Percentiles rank a stretch among this genome's conserved stretches.
phyloP scores from a whole-genome alignment of 2,329 filamentous ascomycete genomes.

The Penicillium expansum region DNA sequence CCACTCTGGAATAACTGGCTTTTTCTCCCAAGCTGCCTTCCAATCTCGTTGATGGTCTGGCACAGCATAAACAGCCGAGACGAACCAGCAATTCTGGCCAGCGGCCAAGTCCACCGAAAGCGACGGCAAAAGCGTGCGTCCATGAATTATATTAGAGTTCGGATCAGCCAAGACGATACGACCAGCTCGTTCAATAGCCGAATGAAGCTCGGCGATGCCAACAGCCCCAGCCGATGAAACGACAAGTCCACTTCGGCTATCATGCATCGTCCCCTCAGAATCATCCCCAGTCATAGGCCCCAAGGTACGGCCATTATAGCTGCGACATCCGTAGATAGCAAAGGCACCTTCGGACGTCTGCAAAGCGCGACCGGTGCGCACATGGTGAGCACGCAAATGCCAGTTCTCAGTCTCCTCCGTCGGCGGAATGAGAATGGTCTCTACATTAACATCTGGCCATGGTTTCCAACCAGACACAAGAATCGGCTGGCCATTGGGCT shows the following conservation, averaged over 20 bases:
- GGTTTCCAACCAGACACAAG: conserved; percentile 69
- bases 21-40: conserved; percentile 60
- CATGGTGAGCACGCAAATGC: conserved; percentile 40
- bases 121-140: conserved; percentile 68
- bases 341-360: conserved; percentile 74
- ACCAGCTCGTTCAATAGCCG: conserved; percentile 50
- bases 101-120: conserved; percentile 60
- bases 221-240: conserved; percentile 52
- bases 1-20: conserved; percentile 61
- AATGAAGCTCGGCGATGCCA: conserved; percentile 49
- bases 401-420: conserved; percentile 35
- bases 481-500: conserved; percentile 50
- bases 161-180: conserved; percentile 72
- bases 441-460: conserved; percentile 56
- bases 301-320: conserved; percentile 59
- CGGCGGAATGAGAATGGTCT: conserved; percentile 39
- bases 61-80: conserved; percentile 69
- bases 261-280: conserved; percentile 44
- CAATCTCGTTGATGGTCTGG: conserved; percentile 54
- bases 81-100: conserved; percentile 63
- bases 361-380: conserved; percentile 53
- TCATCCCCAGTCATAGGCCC: conserved; percentile 36
- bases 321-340: conserved; percentile 62
- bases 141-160: conserved; percentile 73
- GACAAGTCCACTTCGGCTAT: conserved; percentile 37